These are phyloP conservation scores for Elongisporangium undulatum DNA, from an alignment of 352 stramenopile genomes.

Conservation along the genomic window DNA sequence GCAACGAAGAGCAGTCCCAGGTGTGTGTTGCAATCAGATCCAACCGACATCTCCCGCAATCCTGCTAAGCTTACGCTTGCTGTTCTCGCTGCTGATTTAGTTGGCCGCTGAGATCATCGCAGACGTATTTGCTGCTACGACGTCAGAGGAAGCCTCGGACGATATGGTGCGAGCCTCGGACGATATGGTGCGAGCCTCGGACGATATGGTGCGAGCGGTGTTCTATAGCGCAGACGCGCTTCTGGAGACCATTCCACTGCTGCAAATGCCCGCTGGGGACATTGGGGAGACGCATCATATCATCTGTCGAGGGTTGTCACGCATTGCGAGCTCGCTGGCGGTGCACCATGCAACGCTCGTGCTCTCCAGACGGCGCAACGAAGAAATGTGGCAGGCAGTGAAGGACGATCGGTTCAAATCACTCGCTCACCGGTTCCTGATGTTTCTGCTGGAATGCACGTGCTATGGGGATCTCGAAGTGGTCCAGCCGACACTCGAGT, in stretches of 20 bases:
- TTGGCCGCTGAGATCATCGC: constrained; percentile 53
- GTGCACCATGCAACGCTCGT: constrained; percentile 37
- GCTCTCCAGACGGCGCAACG: constrained; percentile 13
- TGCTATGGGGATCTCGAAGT: constrained; percentile 47
- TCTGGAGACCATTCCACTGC: constrained; percentile 16
- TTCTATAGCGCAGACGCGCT: constrained; percentile 19
- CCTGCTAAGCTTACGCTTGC: background rate
- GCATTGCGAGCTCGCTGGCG: constrained; percentile 36
- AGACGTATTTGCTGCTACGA: constrained; percentile 45
- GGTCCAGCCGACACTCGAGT: constrained; percentile 71
- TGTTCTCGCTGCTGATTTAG: constrained; percentile 14
- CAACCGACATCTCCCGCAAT: background rate
- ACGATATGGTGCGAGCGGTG: constrained; percentile 24
- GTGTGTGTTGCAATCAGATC: constrained; percentile 11
- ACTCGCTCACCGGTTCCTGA: constrained; percentile 37
- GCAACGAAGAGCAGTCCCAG: constrained; percentile 36
- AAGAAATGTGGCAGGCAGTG: constrained; percentile 1
- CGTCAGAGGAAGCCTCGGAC: constrained; percentile 7
- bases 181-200: too few relatives aligned
- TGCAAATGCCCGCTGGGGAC: constrained; percentile 4
- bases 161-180: too few relatives aligned
- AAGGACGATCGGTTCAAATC: constrained; percentile 2
- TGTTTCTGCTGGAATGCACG: constrained; percentile 61
- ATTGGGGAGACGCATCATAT: constrained; percentile 16
- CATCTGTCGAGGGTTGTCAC: constrained; percentile 32